Conservation (phyloP, 2,329 filamentous ascomycete genomes). For the Diaporthe destruens region DNA sequence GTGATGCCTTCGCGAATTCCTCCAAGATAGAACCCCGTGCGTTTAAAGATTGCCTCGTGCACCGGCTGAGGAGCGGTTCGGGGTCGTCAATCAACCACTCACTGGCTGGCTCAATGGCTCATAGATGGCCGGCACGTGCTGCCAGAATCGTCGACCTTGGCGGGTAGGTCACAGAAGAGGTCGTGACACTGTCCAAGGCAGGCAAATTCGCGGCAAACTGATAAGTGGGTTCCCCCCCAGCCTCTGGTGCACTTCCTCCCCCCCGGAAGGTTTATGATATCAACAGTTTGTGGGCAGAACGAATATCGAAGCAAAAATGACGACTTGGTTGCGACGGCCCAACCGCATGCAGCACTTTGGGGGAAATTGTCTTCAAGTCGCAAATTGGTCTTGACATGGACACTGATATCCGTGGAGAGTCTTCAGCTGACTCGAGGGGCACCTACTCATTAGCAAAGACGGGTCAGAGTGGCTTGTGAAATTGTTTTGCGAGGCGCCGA, state of each 20-base stretch:
- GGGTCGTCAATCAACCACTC: not conserved
- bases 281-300: not conserved
- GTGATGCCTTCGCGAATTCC: not conserved
- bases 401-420: not conserved
- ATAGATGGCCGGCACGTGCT: not conserved
- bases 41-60: not conserved
- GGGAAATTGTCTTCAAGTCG: not conserved
- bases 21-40: not conserved
- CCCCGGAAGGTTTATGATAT: not conserved
- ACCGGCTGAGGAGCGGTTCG: not conserved
- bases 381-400: not conserved
- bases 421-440: not conserved
- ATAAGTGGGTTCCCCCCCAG: not conserved
- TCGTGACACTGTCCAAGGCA: not conserved
- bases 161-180: not conserved
- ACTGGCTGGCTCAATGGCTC: slow-evolving; percentile 24
- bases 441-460: not conserved
- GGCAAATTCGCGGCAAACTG: not conserved
- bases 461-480: not conserved
- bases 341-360: not conserved
- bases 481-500: not conserved
- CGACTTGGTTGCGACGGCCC: not conserved
- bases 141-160: not conserved
- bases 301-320: not conserved
- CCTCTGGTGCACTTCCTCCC: not conserved